Evolutionary conservation across 768 basidiomycete genomes (phyloP).

Genomic region (Tulasnella sp.): DNA sequence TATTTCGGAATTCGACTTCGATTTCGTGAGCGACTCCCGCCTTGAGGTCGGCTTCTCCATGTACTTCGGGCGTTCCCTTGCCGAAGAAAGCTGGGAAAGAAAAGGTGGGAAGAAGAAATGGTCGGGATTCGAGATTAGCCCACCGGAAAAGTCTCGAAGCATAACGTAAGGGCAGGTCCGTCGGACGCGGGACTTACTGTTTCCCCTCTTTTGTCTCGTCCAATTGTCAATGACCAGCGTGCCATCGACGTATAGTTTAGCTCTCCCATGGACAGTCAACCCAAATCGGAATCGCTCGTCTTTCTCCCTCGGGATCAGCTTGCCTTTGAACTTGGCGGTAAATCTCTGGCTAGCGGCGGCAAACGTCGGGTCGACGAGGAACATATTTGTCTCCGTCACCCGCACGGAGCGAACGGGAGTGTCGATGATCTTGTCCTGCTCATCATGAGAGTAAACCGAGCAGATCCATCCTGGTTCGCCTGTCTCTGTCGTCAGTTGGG

Average conservation of each 20-base stretch:
- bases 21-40: conserved; percentile 51
- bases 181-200: conserved; percentile 39
- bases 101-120: conserved; percentile 49
- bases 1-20: conserved; percentile 64
- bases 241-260: conserved; percentile 58
- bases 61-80: conserved; percentile 60
- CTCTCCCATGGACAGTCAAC: conserved; percentile 39
- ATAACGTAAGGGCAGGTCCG: neutral
- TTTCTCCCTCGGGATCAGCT: conserved; percentile 43
- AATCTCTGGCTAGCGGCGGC: conserved; percentile 50
- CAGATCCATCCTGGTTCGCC: conserved; percentile 62
- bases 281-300: conserved; percentile 41
- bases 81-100: conserved; percentile 51
- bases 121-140: conserved; percentile 42
- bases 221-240: conserved; percentile 63
- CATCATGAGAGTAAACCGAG: conserved; percentile 59
- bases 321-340: conserved; percentile 56
- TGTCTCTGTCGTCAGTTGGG: conserved; percentile 49
- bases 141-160: neutral
- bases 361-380: conserved; percentile 64
- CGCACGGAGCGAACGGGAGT: conserved; percentile 50
- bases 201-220: conserved; percentile 64
- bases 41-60: conserved; percentile 47
- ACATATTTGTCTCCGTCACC: conserved; percentile 47
- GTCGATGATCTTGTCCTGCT: conserved; percentile 45